phyloP scores from a whole-genome alignment of 2,329 filamentous ascomycete genomes.

The Aspergillus aculeatus region DNA sequence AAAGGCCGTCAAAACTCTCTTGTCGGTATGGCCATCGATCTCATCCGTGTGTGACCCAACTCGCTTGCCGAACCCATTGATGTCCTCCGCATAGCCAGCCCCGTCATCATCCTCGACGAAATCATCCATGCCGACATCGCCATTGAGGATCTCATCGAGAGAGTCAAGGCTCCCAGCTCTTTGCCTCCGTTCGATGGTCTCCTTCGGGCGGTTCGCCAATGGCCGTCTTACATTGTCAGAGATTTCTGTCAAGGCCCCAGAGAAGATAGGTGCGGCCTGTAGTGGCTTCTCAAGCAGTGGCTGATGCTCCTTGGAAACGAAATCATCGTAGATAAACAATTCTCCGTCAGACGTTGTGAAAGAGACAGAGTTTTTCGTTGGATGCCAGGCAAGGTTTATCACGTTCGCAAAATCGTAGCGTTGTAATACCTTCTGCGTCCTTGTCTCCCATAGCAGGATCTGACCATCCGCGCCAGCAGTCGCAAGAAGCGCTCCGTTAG shows the following conservation, averaged over 20 bases:
- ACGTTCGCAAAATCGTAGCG: slow-evolving; percentile 79
- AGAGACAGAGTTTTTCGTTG: slow-evolving; percentile 79
- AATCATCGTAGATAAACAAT: slow-evolving; percentile 75
- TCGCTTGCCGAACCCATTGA: slow-evolving; percentile 65
- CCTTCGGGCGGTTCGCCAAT: slow-evolving; percentile 56
- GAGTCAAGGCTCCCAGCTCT: slow-evolving; percentile 70
- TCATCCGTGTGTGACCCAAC: slow-evolving; percentile 51
- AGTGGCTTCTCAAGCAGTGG: slow-evolving; percentile 51
- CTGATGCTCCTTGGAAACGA: slow-evolving; percentile 54
- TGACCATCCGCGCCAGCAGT: slow-evolving; percentile 54
- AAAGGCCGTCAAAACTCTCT: slow-evolving; percentile 50
- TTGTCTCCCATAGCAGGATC: slow-evolving; percentile 77
- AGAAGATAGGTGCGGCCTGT: slow-evolving; percentile 82
- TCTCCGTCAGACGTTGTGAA: slow-evolving; percentile 93
- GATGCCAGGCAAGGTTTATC: slow-evolving; percentile 86
- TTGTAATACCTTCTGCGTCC: slow-evolving; percentile 76
- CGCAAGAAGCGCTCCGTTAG: slow-evolving; percentile 85
- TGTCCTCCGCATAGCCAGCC: slow-evolving; percentile 73
- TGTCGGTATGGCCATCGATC: slow-evolving; percentile 46
- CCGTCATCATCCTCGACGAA: slow-evolving; percentile 96
- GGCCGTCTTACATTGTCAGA: slow-evolving; percentile 63
- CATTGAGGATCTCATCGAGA: slow-evolving; percentile 75
- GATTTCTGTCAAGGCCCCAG: slow-evolving; percentile 71
- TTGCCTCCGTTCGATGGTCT: slow-evolving; percentile 52
- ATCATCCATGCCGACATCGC: slow-evolving; percentile 65